Evolutionary conservation across 768 basidiomycete species (phyloP), one percentile per base, ranked within the genome.

Genomic region (Hericium rajendrae): DNA sequence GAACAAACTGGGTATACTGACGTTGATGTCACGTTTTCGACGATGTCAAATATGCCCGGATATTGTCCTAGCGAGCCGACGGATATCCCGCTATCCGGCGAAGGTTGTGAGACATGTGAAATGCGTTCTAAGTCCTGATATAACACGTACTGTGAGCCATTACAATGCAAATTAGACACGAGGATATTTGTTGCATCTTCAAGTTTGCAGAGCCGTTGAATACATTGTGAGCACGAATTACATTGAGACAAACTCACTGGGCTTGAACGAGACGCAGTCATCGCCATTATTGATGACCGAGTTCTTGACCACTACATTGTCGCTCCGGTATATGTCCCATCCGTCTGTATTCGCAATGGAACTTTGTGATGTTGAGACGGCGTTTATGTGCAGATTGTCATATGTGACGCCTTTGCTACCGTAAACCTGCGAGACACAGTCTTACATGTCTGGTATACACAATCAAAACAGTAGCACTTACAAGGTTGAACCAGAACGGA

Each of bases 241-340:
- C 9, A 18, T 49, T 26, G 26, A 26, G 3, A 26, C 3, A 26
- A 26, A 15, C 70, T 52, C 63, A 76, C 78, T 77, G 2, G 79
- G 78, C 59, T 81, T 81, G 68, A 81, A 79, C 2, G 78, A 74
- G 15, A 86, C 83, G 62, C 80, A 83, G 61, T 82, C 81, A 57
- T 83, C 81, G 2, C 75, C 78, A 54, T 81, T 81, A 49, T 73
- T 74, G 53, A 82, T 79, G 39, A 74, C 69, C 1, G 79, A 80
- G 59, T 83, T 75, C 51, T 68, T 62, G 43, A 83, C 77, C 1
- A 68, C 65, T 32, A 83, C 75, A 54, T 67, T 71, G 61, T 81
- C 76, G 60, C 78, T 79, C 37, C 81, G 76, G 65, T 83, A 84
- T 39, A 81, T 77, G 62, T 85, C 78, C 82, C 82, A 83, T 4